Percentiles rank a stretch among this genome's conserved stretches.
phyloP scores from a whole-genome alignment of 1,284 basidiomycete genomes.

The Sanghuangporus weigelae region DNA sequence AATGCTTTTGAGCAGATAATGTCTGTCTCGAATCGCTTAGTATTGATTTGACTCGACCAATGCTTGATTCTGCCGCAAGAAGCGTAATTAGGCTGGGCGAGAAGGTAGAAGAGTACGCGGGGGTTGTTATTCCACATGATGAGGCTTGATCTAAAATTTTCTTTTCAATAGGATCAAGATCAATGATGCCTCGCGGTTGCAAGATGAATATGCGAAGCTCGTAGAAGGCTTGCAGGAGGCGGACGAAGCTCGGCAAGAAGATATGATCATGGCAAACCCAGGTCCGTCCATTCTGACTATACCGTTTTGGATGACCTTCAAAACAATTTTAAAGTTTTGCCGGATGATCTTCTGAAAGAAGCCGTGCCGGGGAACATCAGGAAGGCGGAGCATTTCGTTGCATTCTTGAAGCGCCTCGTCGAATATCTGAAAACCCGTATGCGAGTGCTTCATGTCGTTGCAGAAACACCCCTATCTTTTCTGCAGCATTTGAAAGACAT shows the following conservation, averaged over 20 bases:
- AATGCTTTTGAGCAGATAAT: constrained; percentile 59
- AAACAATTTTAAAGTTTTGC: constrained; percentile 57
- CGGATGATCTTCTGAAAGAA: constrained; percentile 92
- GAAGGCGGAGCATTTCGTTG: constrained; percentile 98
- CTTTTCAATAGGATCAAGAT: constrained; percentile 71
- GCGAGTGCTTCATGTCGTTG: constrained; percentile 98
- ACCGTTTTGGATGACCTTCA: background rate
- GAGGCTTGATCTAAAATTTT: background rate
- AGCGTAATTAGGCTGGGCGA: constrained; percentile 87
- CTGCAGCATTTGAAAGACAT: constrained; percentile 98
- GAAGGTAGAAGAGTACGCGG: constrained; percentile 89
- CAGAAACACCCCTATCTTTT: constrained; percentile 99
- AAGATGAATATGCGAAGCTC: constrained; percentile 96
- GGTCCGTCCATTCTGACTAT: constrained; percentile 37
- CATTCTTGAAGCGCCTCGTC: constrained; percentile 96
- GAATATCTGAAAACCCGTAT: constrained; percentile 99
- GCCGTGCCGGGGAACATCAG: constrained; percentile 98
- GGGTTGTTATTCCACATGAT: background rate
- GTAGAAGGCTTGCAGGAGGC: constrained; percentile 92
- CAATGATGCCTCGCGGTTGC: constrained; percentile 90
- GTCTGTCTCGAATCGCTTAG: constrained; percentile 99
- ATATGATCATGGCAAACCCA: constrained; percentile 88
- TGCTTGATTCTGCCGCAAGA: constrained; percentile 92
- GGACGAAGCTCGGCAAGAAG: constrained; percentile 61
- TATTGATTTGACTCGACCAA: constrained; percentile 97